Evolutionary conservation across 208 protist species (phyloP), one percentile per base, ranked within the genome.

Genomic region (Leishmania tropica): DNA sequence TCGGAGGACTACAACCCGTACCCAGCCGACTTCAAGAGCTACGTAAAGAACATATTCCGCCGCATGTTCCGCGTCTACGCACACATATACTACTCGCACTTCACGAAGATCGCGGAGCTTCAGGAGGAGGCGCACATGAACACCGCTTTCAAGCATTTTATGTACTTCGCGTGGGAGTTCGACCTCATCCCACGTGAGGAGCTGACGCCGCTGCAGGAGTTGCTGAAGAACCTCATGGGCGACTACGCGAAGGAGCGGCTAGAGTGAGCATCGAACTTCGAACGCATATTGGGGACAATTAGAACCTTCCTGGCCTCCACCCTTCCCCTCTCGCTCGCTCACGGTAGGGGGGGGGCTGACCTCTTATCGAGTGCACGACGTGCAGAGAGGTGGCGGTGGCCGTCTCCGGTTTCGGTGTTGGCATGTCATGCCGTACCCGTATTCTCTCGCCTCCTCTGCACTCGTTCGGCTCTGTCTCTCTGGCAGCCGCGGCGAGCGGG

Each of bases 61-160:
- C 87, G 99, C 42, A 90, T 99, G 24, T 99, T 99, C 86, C 92
- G 99, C 54, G 98, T 99, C 1, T 99, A 99, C 86, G 99, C 98
- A 21, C 99, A 99, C 81, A 99, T 99, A 64, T 99, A 99, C 86
- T 97, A 99, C 90, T 95, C 92, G n/a, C 99, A 99, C 86, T 99
- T 99, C 81, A 82, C 93, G 47, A 96, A 99, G 78, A 98, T 99
- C 51, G 87, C 95, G 1, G 89, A 91, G 53, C 88, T 99, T 47
- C 95, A 96, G 80, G 98, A 99, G 83, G 98, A 99, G 87, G 98
- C 98, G 17, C 99, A 99, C 85, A 86, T 99, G 35, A 99, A 99
- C 87, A 99, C 99, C 15, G 98, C 95, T 58, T 98, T 99, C 78
- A 99, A 98, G 85, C 93, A 97, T 75, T 97, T 98, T 75, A 96